phyloP scores from a whole-genome alignment of 768 basidiomycete genomes.

The Suillus discolor region DNA sequence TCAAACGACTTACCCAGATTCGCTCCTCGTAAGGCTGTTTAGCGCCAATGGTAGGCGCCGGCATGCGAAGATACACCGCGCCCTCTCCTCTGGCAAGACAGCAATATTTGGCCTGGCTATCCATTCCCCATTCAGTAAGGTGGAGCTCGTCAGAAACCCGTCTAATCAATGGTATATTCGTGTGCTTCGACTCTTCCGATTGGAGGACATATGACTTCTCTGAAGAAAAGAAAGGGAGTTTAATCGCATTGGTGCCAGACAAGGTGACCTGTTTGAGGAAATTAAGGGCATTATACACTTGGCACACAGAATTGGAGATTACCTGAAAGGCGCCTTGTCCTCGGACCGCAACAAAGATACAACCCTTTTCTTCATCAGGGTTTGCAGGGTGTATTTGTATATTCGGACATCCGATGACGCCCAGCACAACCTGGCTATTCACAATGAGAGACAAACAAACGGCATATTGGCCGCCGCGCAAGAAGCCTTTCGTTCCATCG shows the following conservation, averaged over 20 bases:
- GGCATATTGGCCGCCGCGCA: slow-evolving; percentile 91
- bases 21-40: slow-evolving; percentile 80
- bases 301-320: slow-evolving; percentile 8
- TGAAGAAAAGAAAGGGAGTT: slow-evolving; percentile 42
- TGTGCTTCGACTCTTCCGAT: slow-evolving; percentile 90
- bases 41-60: slow-evolving; percentile 48
- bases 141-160: slow-evolving; percentile 67
- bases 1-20: slow-evolving; percentile 76
- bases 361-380: slow-evolving; percentile 68
- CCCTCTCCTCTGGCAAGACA: slow-evolving; percentile 87
- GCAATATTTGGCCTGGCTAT: slow-evolving; percentile 95
- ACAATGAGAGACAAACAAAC: slow-evolving; percentile 87
- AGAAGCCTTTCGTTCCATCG: slow-evolving; percentile 93
- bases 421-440: slow-evolving; percentile 76
- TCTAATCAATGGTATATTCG: slow-evolving; percentile 84
- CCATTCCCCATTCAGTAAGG: slow-evolving; percentile 77
- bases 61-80: slow-evolving; percentile 79
- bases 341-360: slow-evolving; percentile 84
- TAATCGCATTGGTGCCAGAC: slow-evolving; percentile 35
- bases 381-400: slow-evolving; percentile 58
- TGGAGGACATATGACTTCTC: slow-evolving; percentile 75
- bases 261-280: slow-evolving; percentile 49
- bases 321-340: slow-evolving; percentile 85
- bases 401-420: slow-evolving; percentile 93
- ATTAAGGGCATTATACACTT: background rate